Base-by-base conservation (phyloP, 2,329 filamentous ascomycete species). In the Gaeumannomyces sp. region DNA sequence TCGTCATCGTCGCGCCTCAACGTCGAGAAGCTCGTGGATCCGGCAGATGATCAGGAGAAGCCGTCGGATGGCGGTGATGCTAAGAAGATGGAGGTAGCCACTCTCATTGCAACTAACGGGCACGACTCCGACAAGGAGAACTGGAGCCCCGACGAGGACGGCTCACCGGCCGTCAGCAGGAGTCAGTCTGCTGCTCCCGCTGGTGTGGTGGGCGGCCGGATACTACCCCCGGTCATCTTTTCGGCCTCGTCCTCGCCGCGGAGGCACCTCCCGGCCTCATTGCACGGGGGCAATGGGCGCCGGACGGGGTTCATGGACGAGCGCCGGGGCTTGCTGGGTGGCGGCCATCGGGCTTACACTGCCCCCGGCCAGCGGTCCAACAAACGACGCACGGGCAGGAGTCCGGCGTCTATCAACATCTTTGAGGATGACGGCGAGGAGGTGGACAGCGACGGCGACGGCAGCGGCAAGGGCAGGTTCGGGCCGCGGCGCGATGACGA, bases 91-190 rank as follows among this genome's bases (percentile, higher is more conserved):
- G 78, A 82, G 70, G 68, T 81, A 29, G 77, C 80, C 50, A 70
- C 68, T 45, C 71, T 76, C 38, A 61, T 75, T 53, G 75, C 80
- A 75, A 70, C 80, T 70, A 73, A 85, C 22, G 85, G 77, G 74
- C 81, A 86, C 61, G 93, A 97, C 71, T 97, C 92, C 1, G 94
- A 98, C 75, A 98, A 98, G 78, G 94, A 98, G 78, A 98, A 98
- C 73, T 96, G 92, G 84, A 85, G 80, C 72, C 88, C 81, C 1
- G 81, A 80, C 68, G 80, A 81, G 68, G 79, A 81, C 58, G 80
- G 76, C 79, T 77, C 67, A 71, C 75, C 63, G 76, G 27, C 27
- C 5, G 22, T 28, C 16, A 60, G 28, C 59, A 31, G 59, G 22
- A 31, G 28, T 16, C 27, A 31, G 59, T 59, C 57, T 27, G 57